phyloP scores from a whole-genome alignment of 495 filamentous ascomycete species.

The Xylona heveae region DNA sequence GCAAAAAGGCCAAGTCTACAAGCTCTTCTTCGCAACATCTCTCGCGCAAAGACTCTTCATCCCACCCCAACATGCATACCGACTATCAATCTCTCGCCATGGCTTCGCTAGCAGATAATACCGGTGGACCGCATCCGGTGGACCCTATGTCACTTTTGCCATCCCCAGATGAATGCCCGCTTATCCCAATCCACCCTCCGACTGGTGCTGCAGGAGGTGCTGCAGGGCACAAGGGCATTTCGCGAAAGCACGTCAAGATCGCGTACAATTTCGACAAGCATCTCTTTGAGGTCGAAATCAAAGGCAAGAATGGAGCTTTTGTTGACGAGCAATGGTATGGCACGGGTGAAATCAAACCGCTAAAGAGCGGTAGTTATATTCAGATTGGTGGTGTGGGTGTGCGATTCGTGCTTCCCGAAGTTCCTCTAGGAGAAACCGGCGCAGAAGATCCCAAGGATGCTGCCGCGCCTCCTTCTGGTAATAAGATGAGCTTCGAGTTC shows the following conservation, averaged over 20 bases:
- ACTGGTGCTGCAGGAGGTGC: conserved; percentile 32
- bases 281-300: conserved; percentile 56
- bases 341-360: conserved; percentile 34
- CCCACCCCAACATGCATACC: conserved; percentile 5
- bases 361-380: conserved; percentile 52
- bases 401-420: conserved; percentile 52
- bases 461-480: conserved; percentile 26
- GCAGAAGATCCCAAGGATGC: conserved; percentile 28
- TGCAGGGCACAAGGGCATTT: conserved; percentile 40
- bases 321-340: conserved; percentile 51
- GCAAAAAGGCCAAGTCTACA: conserved; percentile 18
- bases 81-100: conserved; percentile 6
- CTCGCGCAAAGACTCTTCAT: conserved; percentile 25
- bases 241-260: conserved; percentile 68
- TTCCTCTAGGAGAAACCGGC: conserved; percentile 43
- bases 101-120: background rate
- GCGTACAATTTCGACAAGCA: conserved; percentile 53
- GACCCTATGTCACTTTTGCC: conserved; percentile 13
- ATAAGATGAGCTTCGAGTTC: conserved; percentile 41
- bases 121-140: conserved; percentile 4
- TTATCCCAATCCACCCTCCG: conserved; percentile 64
- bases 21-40: conserved; percentile 16
- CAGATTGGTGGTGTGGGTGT: conserved; percentile 64
- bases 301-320: conserved; percentile 75
- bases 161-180: conserved; percentile 41